phyloP scores from a whole-genome alignment of 352 stramenopile species.

The Blastocystis sp. region DNA sequence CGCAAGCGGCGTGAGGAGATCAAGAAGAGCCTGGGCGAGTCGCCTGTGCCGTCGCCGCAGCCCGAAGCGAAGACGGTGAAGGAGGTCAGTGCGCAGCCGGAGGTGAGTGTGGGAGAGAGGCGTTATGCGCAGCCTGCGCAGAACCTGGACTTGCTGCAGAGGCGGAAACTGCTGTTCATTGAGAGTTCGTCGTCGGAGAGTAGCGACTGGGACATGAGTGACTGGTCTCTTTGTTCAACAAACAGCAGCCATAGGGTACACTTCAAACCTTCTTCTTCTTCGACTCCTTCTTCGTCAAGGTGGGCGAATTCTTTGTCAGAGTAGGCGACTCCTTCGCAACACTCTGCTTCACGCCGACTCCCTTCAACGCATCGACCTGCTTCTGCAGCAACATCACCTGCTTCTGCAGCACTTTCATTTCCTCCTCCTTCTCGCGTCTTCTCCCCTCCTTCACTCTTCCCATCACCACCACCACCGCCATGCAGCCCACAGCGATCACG shows the following conservation, averaged over 20 bases:
- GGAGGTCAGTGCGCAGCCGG: not conserved
- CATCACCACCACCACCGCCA: not conserved
- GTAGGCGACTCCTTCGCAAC: slow-evolving; percentile 11
- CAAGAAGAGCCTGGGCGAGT: not conserved
- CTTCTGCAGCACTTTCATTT: not conserved
- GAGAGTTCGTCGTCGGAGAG: slow-evolving; percentile 13
- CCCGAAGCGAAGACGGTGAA: not conserved
- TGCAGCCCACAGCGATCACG: not conserved
- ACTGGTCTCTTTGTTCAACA: slow-evolving; percentile 25
- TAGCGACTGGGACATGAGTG: slow-evolving; percentile 45
- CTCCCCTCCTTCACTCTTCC: not conserved
- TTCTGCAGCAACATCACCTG: slow-evolving; percentile 11
- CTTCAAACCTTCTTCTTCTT: not conserved
- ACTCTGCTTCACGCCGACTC: not conserved
- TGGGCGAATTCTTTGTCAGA: not conserved
- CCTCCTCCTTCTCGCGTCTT: not conserved
- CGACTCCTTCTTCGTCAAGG: not conserved
- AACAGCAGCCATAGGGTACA: slow-evolving; percentile 1
- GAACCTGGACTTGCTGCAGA: slow-evolving; percentile 26
- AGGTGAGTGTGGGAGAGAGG: not conserved
- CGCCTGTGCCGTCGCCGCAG: not conserved
- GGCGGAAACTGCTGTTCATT: slow-evolving; percentile 50
- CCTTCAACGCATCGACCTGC: slow-evolving; percentile 14
- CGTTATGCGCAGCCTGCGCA: not conserved
- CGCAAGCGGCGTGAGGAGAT: not conserved